Percentiles rank a stretch among this genome's conserved stretches.
phyloP scores from a whole-genome alignment of 495 filamentous ascomycete species.

The Aspergillus diversus region DNA sequence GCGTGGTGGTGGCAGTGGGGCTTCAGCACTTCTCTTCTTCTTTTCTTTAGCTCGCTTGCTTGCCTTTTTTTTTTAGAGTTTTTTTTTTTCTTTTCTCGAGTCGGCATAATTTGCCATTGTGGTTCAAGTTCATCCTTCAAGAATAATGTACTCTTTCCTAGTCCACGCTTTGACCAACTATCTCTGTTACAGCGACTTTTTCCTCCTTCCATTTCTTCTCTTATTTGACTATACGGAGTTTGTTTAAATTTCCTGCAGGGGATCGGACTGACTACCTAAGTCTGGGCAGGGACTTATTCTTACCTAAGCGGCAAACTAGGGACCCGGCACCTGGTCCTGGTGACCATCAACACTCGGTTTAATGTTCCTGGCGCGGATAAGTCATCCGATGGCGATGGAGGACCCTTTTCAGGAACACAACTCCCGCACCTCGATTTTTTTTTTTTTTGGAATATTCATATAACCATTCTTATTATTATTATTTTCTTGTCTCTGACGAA shows the following conservation, averaged over 20 bases:
- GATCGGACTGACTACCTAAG: neutral
- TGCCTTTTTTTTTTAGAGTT: neutral
- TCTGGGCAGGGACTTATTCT: neutral
- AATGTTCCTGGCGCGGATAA: conserved; percentile 17
- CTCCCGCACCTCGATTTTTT: no score
- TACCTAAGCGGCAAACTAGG: neutral
- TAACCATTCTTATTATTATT: neutral
- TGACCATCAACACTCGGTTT: conserved; percentile 4
- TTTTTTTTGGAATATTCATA: neutral
- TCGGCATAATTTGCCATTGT: neutral
- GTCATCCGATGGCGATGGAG: conserved; percentile 1
- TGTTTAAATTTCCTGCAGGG: neutral
- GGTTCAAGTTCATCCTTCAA: neutral
- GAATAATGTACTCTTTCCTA: neutral
- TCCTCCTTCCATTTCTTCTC: neutral
- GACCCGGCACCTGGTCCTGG: neutral
- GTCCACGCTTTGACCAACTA: neutral
- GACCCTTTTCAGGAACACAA: conserved; percentile 4
- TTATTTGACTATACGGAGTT: no score
- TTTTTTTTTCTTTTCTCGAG: neutral
- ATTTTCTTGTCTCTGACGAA: neutral
- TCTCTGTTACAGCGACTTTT: neutral
- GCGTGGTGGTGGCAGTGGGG: neutral
- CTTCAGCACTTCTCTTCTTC: conserved; percentile 2
- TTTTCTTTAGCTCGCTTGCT: neutral